These are phyloP conservation scores for Phlyctochytrium planicorne DNA, from an alignment of 192 early-diverging fungal species.

Conservation along the genomic window DNA sequence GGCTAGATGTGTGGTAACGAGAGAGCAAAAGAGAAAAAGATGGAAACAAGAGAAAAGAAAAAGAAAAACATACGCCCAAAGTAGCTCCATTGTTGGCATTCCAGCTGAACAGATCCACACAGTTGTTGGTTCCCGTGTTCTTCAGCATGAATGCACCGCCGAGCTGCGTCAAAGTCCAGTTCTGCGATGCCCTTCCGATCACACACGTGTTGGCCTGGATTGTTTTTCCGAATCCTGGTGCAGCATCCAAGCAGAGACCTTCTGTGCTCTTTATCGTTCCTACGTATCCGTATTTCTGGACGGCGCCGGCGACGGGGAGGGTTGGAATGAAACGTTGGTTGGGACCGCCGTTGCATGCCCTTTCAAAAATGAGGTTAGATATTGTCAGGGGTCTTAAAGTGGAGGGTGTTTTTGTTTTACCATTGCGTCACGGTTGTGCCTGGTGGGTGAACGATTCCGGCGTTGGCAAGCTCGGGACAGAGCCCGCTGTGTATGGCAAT, in stretches of 20 bases:
- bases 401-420: too few species aligned
- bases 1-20: neutral
- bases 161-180: neutral
- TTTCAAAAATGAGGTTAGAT: neutral
- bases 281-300: neutral
- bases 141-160: constrained; percentile 1
- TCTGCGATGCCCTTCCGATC: neutral
- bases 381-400: too few species aligned
- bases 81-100: neutral
- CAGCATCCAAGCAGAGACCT: neutral
- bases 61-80: neutral
- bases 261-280: neutral
- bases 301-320: neutral
- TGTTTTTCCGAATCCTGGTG: neutral
- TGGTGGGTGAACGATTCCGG: neutral
- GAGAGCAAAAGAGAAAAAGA: neutral
- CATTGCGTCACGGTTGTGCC: neutral
- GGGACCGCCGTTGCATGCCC: neutral
- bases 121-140: constrained; percentile 1
- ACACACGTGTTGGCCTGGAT: neutral
- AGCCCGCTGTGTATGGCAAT: constrained; percentile 1
- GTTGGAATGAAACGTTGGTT: neutral
- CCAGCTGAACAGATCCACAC: neutral
- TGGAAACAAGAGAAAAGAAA: too few species aligned
- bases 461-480: neutral